These are phyloP conservation scores for Boletus rubescentipes DNA, from an alignment of 768 basidiomycete genomes.

Conservation along the genomic window DNA sequence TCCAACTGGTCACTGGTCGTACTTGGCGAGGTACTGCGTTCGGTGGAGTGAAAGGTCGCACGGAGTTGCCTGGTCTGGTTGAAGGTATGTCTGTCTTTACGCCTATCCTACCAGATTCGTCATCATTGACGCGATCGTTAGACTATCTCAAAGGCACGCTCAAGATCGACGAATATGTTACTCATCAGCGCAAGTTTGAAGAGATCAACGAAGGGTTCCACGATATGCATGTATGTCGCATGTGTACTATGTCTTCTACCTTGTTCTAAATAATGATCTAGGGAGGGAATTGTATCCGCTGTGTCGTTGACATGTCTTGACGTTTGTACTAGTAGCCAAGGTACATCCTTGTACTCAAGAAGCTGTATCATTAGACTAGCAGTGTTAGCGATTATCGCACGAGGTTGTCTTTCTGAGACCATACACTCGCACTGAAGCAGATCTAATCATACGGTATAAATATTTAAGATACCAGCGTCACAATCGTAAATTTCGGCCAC, in stretches of 20 bases:
- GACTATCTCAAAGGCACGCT: slow-evolving; percentile 82
- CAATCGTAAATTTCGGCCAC: slow-evolving; percentile 30
- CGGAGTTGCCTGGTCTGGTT: slow-evolving; percentile 91
- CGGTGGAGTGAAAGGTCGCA: slow-evolving; percentile 97
- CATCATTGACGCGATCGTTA: slow-evolving; percentile 26
- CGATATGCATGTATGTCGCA: slow-evolving; percentile 88
- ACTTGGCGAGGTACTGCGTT: slow-evolving; percentile 96
- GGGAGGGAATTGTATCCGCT: slow-evolving; percentile 89
- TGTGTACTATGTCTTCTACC: not conserved
- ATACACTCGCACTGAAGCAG: not conserved
- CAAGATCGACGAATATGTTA: slow-evolving; percentile 95
- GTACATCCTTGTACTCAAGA: not conserved
- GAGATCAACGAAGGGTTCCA: slow-evolving; percentile 88
- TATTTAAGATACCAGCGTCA: slow-evolving; percentile 6
- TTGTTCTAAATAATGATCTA: slow-evolving; percentile 7
- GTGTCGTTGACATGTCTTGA: slow-evolving; percentile 87
- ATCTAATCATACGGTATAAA: slow-evolving; percentile 11
- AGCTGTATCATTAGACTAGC: slow-evolving; percentile 1
- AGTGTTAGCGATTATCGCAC: not conserved
- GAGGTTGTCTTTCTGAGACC: not conserved
- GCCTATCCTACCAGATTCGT: not conserved
- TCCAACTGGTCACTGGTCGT: slow-evolving; percentile 79
- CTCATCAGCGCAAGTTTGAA: slow-evolving; percentile 71
- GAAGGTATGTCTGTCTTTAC: slow-evolving; percentile 53
- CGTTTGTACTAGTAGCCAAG: not conserved